Conservation (phyloP, 441 rosid species). For the Bocquillonia castaneifolia region DNA sequence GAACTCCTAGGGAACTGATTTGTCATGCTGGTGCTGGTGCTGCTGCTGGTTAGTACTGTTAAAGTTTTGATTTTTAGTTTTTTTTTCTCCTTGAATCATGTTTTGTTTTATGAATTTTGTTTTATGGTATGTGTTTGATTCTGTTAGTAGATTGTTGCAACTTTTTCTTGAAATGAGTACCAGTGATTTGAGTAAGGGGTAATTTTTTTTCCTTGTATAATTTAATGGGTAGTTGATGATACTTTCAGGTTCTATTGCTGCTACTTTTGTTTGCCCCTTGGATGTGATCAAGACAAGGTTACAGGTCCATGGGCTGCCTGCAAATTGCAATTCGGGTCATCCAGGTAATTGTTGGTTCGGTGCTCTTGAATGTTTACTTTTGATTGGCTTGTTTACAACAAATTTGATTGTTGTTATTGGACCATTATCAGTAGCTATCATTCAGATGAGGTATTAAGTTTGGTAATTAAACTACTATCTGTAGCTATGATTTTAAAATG, state of each 20-base stretch:
- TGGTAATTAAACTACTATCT: neutral
- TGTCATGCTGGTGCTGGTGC: conserved; percentile 77
- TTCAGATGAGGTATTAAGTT: too few species aligned
- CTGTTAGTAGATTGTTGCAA: neutral
- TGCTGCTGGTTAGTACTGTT: conserved; percentile 59
- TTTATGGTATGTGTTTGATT: conserved; percentile 14
- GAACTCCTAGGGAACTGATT: conserved; percentile 34
- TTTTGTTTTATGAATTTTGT: neutral
- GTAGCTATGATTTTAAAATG: neutral
- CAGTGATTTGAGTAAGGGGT: neutral
- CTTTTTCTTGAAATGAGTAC: neutral
- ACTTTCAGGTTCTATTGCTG: conserved; percentile 76
- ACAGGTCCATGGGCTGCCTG: conserved; percentile 83
- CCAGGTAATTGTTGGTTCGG: conserved; percentile 40
- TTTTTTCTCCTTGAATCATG: neutral
- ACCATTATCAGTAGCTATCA: neutral
- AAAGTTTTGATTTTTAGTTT: neutral
- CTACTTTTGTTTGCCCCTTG: conserved; percentile 86
- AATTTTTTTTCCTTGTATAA: neutral
- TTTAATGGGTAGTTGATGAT: conserved; percentile 11
- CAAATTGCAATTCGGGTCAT: conserved; percentile 40
- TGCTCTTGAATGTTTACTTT: neutral
- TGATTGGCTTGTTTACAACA: neutral
- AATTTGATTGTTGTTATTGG: neutral
- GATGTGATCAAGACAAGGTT: conserved; percentile 96